A percentile compares a stretch with the other conserved stretches of the same genome.
These are phyloP conservation scores for Orychophragmus violaceus DNA, from an alignment of 345 rosid genomes.

Conservation along the genomic window DNA sequence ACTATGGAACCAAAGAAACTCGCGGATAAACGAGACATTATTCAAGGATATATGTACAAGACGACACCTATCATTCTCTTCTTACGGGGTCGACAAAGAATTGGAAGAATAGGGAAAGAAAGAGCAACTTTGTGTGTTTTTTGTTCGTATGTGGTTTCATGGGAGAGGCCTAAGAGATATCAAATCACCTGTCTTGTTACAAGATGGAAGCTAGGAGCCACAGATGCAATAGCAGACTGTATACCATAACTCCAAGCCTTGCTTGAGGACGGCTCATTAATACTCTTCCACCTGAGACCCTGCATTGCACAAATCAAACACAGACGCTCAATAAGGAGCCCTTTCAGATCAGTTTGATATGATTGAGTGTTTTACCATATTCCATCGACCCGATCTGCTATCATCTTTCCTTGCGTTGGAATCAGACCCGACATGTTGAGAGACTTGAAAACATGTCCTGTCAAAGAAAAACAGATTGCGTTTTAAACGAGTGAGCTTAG, in stretches of 20 bases:
- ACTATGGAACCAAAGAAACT: slow-evolving; percentile 9
- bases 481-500: background rate
- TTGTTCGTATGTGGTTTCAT: slow-evolving; percentile 15
- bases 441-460: slow-evolving; percentile 87
- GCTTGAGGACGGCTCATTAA: slow-evolving; percentile 80
- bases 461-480: slow-evolving; percentile 1
- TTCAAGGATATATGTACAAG: slow-evolving; percentile 22
- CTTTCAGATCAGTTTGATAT: background rate
- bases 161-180: slow-evolving; percentile 14
- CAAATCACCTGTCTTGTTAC: slow-evolving; percentile 34
- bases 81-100: slow-evolving; percentile 26
- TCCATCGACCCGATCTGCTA: slow-evolving; percentile 88
- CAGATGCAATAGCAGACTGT: slow-evolving; percentile 69
- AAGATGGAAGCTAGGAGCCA: slow-evolving; percentile 78
- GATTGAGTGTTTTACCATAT: slow-evolving; percentile 52
- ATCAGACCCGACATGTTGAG: slow-evolving; percentile 79
- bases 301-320: slow-evolving; percentile 31
- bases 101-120: slow-evolving; percentile 18
- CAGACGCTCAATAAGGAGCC: background rate
- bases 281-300: slow-evolving; percentile 78
- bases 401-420: slow-evolving; percentile 78
- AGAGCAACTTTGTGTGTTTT: background rate
- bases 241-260: slow-evolving; percentile 67
- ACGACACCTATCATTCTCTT: slow-evolving; percentile 21
- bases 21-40: slow-evolving; percentile 13